phyloP scores from a whole-genome alignment of 306 rosid species.

The Fragaria ananassa region DNA sequence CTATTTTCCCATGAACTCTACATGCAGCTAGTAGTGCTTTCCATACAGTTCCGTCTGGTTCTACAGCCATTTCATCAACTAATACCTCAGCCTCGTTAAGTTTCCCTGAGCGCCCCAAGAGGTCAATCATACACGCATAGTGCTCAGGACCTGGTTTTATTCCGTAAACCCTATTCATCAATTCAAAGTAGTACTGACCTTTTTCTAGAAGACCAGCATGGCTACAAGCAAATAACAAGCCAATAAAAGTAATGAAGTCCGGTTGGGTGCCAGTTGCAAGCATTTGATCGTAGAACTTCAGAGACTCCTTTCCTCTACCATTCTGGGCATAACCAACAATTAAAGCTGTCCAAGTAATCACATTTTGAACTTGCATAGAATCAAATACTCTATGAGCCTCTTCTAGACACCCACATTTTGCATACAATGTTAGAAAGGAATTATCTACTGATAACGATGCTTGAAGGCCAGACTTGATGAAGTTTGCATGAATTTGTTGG shows the following conservation, averaged over 20 bases:
- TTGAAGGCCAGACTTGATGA: constrained; percentile 55
- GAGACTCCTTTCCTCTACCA: constrained; percentile 75
- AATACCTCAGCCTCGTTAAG: constrained; percentile 60
- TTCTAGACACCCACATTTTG: constrained; percentile 85
- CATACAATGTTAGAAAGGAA: constrained; percentile 81
- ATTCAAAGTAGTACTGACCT: constrained; percentile 54
- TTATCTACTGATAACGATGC: constrained; percentile 62
- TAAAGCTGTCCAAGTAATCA: constrained; percentile 87
- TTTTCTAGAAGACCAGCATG: constrained; percentile 77
- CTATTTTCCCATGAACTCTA: constrained; percentile 70
- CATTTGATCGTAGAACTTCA: constrained; percentile 70
- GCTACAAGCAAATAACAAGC: constrained; percentile 90
- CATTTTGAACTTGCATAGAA: constrained; percentile 54
- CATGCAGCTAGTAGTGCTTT: constrained; percentile 89
- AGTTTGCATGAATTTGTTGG: constrained; percentile 70
- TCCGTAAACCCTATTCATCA: constrained; percentile 62
- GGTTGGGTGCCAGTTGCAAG: constrained; percentile 65
- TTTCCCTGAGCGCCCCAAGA: constrained; percentile 75
- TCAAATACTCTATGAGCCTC: constrained; percentile 62
- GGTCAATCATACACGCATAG: constrained; percentile 90
- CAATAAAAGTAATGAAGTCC: constrained; percentile 78
- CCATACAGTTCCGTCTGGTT: constrained; percentile 88
- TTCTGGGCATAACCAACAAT: constrained; percentile 90
- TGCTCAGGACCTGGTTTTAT: constrained; percentile 78
- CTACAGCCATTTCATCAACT: constrained; percentile 56